Evolutionary conservation across 2,329 filamentous ascomycete species (phyloP).

Genomic region (Claviceps paspali): DNA sequence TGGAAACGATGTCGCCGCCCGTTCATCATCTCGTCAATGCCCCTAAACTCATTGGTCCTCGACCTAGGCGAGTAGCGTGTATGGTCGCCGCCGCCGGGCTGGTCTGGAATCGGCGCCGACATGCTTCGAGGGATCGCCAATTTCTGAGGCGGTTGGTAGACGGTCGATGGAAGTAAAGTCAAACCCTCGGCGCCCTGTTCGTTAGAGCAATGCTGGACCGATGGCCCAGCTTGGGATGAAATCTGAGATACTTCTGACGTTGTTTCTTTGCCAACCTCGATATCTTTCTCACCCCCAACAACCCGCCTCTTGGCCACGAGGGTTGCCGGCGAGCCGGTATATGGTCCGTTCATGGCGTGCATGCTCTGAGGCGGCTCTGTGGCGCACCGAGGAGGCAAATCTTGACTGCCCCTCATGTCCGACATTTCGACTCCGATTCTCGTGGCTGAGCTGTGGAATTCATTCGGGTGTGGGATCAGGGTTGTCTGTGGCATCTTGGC

Average conservation of each 20-base stretch:
- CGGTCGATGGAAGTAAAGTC: conserved; percentile 41
- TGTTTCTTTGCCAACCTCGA: conserved; percentile 22
- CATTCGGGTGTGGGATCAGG: conserved; percentile 51
- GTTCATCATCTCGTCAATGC: conserved; percentile 32
- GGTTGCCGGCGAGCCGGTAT: conserved; percentile 74
- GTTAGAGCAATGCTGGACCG: conserved; percentile 20
- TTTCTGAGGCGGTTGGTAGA: conserved; percentile 39
- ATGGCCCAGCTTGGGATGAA: conserved; percentile 29
- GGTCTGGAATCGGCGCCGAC: conserved; percentile 38
- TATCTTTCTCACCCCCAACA: conserved; percentile 41
- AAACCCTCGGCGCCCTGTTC: conserved; percentile 18
- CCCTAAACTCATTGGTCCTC: conserved; percentile 22
- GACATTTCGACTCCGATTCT: conserved; percentile 25
- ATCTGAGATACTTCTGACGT: conserved; percentile 43
- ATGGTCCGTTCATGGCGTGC: conserved; percentile 31
- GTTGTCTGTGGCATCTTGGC: conserved; percentile 53
- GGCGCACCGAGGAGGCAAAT: conserved; percentile 44
- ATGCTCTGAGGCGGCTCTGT: conserved; percentile 44
- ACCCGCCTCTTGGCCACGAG: conserved; percentile 81
- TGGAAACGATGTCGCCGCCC: conserved; percentile 30
- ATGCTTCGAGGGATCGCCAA: conserved; percentile 42
- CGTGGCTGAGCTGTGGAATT: conserved; percentile 22
- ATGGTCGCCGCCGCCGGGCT: conserved; percentile 13
- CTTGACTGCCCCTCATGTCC: conserved; percentile 22
- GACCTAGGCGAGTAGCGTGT: conserved; percentile 20